Evolutionary conservation across 2,329 filamentous ascomycete species (phyloP).

Genomic region (Ophiostoma sp.): DNA sequence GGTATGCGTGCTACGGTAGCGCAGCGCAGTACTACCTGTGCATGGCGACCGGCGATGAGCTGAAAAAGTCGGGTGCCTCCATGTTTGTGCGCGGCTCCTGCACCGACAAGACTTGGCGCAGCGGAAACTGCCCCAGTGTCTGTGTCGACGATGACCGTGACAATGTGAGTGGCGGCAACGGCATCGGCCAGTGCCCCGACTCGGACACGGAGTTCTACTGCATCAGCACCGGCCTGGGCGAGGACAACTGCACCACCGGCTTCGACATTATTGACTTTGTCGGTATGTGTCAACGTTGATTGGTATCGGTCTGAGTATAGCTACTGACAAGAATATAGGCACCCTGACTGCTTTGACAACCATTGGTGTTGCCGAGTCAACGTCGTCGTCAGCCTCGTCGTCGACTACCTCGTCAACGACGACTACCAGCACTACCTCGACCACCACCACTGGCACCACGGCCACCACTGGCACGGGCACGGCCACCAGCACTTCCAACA

Average conservation of each 20-base stretch:
- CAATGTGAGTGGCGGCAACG: slow-evolving; percentile 25
- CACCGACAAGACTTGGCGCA: slow-evolving; percentile 34
- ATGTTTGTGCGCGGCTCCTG: slow-evolving; percentile 34
- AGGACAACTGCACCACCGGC: slow-evolving; percentile 23
- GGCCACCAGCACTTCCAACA: neutral
- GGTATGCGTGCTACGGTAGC: slow-evolving; percentile 34
- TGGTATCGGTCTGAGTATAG: no score
- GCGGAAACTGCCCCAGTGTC: slow-evolving; percentile 33
- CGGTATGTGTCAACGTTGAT: neutral
- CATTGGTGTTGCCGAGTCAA: slow-evolving; percentile 25
- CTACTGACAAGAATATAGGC: neutral
- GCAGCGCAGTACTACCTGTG: slow-evolving; percentile 30
- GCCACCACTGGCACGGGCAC: neutral
- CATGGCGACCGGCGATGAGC: slow-evolving; percentile 29
- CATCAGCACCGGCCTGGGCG: slow-evolving; percentile 25
- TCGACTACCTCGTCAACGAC: neutral
- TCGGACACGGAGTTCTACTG: slow-evolving; percentile 30
- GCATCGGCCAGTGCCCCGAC: slow-evolving; percentile 24
- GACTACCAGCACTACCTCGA: neutral
- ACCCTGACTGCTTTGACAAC: slow-evolving; percentile 23
- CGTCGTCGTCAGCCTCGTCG: slow-evolving; percentile 6
- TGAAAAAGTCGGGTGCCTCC: slow-evolving; percentile 27
- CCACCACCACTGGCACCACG: neutral
- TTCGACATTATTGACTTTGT: neutral
- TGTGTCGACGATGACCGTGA: slow-evolving; percentile 30